A percentile compares a stretch with the other conserved stretches of the same genome.
phyloP scores from a whole-genome alignment of 352 stramenopile genomes.

The Phytopythium aichiense region DNA sequence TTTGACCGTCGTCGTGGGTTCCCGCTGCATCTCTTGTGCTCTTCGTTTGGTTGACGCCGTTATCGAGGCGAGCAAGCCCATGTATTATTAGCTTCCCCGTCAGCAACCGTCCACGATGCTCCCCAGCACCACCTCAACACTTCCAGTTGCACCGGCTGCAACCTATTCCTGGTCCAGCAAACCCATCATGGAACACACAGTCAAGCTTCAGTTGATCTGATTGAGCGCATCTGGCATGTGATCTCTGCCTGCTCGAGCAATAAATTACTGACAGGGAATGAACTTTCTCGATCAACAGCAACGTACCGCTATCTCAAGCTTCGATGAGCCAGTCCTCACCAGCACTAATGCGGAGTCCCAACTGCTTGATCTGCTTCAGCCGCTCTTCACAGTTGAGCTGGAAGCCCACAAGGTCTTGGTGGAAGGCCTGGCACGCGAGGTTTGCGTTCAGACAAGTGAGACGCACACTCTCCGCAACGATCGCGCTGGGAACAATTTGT shows the following conservation, averaged over 20 bases:
- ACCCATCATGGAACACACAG: background rate
- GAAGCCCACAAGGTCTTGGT: conserved; percentile 82
- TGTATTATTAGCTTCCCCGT: background rate
- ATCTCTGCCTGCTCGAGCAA: no score
- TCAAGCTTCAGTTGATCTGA: background rate
- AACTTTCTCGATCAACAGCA: background rate
- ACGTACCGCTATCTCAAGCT: background rate
- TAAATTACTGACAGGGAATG: background rate
- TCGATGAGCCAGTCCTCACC: conserved; percentile 9
- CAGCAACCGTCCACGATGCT: background rate
- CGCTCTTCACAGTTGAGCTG: conserved; percentile 77
- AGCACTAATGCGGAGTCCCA: conserved; percentile 36
- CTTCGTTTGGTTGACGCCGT: background rate
- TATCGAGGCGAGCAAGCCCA: background rate
- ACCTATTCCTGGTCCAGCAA: background rate
- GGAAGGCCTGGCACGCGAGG: conserved; percentile 74
- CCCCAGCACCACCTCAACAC: background rate
- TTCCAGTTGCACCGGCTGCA: background rate
- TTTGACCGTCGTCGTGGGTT: background rate
- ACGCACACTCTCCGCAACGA: conserved; percentile 66
- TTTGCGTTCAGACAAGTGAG: conserved; percentile 83
- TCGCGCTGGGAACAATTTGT: conserved; percentile 57
- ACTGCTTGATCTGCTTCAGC: conserved; percentile 86
- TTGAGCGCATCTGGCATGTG: background rate
- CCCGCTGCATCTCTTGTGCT: background rate